Percentiles rank a stretch among this genome's conserved stretches.
These are phyloP conservation scores for Pythium sukuiense DNA, from an alignment of 352 stramenopile species.

Conservation along the genomic window DNA sequence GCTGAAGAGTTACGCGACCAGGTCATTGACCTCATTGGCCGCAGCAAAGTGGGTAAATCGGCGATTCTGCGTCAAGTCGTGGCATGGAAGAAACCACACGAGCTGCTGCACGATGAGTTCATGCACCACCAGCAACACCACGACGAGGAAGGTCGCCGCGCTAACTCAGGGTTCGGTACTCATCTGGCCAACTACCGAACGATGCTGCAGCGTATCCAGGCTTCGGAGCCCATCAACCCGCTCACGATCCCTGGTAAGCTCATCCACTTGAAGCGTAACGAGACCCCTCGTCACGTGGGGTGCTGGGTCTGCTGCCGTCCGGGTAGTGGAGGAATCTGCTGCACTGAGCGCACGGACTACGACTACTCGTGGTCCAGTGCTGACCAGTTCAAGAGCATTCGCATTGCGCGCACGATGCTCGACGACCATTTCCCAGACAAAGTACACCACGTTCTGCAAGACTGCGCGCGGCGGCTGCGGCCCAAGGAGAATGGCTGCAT, in stretches of 20 bases:
- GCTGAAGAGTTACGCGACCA: conserved; percentile 76
- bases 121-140: conserved; percentile 3
- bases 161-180: conserved; percentile 42
- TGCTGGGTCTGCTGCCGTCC: conserved; percentile 87
- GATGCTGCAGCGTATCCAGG: conserved; percentile 84
- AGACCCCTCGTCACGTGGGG: conserved; percentile 33
- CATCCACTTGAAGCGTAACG: conserved; percentile 71
- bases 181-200: conserved; percentile 81
- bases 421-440: conserved; percentile 90
- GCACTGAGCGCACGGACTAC: conserved; percentile 82
- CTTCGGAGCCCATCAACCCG: conserved; percentile 75
- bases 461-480: conserved; percentile 48
- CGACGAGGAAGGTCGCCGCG: background rate
- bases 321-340: conserved; percentile 73
- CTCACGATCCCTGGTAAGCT: conserved; percentile 76
- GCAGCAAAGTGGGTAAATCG: conserved; percentile 85
- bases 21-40: conserved; percentile 81
- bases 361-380: conserved; percentile 66
- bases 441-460: conserved; percentile 82
- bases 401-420: conserved; percentile 83
- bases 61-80: conserved; percentile 80
- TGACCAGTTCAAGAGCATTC: conserved; percentile 68
- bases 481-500: conserved; percentile 43
- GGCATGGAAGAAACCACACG: conserved; percentile 73
- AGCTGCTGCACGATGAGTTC: conserved; percentile 61